phyloP scores from a whole-genome alignment of 192 early-diverging fungal genomes.

The Backusella liffmaniae region DNA sequence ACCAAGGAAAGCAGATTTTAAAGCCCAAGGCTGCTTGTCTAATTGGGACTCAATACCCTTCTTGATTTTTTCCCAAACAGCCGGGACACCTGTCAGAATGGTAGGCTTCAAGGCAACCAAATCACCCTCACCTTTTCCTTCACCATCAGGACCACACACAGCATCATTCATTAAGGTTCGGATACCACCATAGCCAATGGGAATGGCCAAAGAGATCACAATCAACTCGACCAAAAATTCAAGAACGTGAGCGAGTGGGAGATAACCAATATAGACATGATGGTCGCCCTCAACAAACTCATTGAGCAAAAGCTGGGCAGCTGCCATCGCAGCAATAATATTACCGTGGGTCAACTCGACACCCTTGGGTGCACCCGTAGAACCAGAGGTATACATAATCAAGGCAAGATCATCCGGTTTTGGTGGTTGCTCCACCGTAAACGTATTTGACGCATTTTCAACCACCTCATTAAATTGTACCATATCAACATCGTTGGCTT shows the following conservation, averaged over 20 bases:
- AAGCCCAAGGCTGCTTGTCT: conserved; percentile 30
- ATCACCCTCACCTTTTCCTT: conserved; percentile 62
- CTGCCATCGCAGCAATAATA: conserved; percentile 59
- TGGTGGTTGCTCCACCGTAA: background rate
- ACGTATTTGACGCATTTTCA: background rate
- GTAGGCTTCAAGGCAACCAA: conserved; percentile 68
- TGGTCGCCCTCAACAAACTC: conserved; percentile 30
- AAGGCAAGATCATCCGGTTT: conserved; percentile 43
- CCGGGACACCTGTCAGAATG: conserved; percentile 82
- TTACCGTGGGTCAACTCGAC: conserved; percentile 68
- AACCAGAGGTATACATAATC: conserved; percentile 67
- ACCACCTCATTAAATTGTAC: background rate
- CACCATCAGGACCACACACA: conserved; percentile 42
- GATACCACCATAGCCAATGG: conserved; percentile 55
- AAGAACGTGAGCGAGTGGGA: conserved; percentile 76
- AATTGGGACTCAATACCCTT: conserved; percentile 72
- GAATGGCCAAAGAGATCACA: conserved; percentile 61
- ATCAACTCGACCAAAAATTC: conserved; percentile 83
- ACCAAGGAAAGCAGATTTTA: conserved; percentile 48
- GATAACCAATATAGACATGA: conserved; percentile 49
- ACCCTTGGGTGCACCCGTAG: conserved; percentile 76
- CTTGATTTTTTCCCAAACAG: conserved; percentile 86
- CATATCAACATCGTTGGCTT: background rate
- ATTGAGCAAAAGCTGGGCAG: conserved; percentile 28
- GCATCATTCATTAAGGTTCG: conserved; percentile 70